Base-by-base conservation (phyloP, 1,284 basidiomycete genomes). In the Fomitiporia mediterranea region DNA sequence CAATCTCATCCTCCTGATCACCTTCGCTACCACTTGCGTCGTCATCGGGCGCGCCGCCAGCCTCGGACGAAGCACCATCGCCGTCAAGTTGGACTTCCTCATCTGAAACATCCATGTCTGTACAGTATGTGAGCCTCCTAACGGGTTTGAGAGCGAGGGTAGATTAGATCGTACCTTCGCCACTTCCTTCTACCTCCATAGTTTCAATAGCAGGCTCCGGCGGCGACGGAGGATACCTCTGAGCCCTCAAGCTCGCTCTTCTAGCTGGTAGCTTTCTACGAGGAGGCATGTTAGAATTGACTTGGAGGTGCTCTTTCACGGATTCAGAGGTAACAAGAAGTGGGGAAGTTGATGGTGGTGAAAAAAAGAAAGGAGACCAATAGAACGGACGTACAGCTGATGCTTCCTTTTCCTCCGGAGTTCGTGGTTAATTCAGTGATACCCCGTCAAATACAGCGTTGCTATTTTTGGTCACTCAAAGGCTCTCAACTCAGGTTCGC, bases 11-110 rank as follows among this genome's bases (percentile, higher is more conserved):
- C 40, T 70, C 68, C 1, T 57, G 67, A 3, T 67, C 64, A 2
- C 69, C 70, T 11, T 67, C 73, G 27, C 71, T 70, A 1, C 67
- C 69, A 2, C 66, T 69, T 50, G 61, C 70, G 46, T 61, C 58
- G 2, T 67, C 68, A 5, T 69, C 71, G 11, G 66, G 71, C 56
- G 64, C 64, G 8, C 70, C 70, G 9, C 59, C 62, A 1, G 34
- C 35, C 19, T 58, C 53, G 23, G 47, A 51, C 5, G 50, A 57
- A 39, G 32, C 49, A 23, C 32, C 50, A 17, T 48, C 53, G 1
- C 30, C 46, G 28, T 52, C 51, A 17, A 50, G 27, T 27, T n/a
- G 51, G 19, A 43, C 47, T 5, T 57, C 56, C 15, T 55, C 53
- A 19, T 59, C 57, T 8, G 53, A 51, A 15, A 59, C 48, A 23